Base-by-base conservation (phyloP, 495 filamentous ascomycete genomes). In the Collariella sp. region DNA sequence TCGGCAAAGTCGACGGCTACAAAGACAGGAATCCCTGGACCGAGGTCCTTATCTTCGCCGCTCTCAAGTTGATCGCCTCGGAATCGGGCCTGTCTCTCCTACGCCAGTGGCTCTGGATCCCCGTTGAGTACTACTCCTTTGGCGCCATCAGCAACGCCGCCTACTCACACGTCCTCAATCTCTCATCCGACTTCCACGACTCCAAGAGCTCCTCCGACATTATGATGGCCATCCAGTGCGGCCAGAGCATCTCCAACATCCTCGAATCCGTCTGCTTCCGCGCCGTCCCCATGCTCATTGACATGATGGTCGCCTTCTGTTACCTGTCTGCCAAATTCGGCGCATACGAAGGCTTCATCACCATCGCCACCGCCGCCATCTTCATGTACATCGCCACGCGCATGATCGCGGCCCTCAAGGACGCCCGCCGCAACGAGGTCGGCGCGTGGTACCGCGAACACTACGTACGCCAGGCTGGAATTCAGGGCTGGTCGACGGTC, bases 131-230 rank as follows among this genome's bases (percentile, higher is more conserved):
- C 61, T 84, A 82, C 62, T 76, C 81, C 0, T 78, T 81, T 47
- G 75, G 76, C 47, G 71, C 74, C 26, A 72, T 89, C 24, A 81
- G 78, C 56, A 79, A 74, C 0, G 80, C 82, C 0, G 80, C 86
- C 4, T 90, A 87, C 62, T 79, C 82, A 40, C 86, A 91, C 56
- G 75, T 91, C 22, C 87, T 91, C 79, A 78, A 75, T 47, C 75
- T 93, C 22, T 89, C 85, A 0, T 84, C 83, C 55, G 87, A 91
- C 60, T 91, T 89, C 55, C 87, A 93, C 62, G 83, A 83, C 54
- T 77, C 77, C 47, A 89, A 89, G 70, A 79, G 79, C 50, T 83
- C 81, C 4, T 86, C 82, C 7, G 84, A 89, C 59, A 73, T 91
- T 33, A 80, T 79, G 56, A 75, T 81, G 58, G 79, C 86, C 3